Conservation (phyloP, 306 rosid genomes). For the Astragalus membranaceus region DNA sequence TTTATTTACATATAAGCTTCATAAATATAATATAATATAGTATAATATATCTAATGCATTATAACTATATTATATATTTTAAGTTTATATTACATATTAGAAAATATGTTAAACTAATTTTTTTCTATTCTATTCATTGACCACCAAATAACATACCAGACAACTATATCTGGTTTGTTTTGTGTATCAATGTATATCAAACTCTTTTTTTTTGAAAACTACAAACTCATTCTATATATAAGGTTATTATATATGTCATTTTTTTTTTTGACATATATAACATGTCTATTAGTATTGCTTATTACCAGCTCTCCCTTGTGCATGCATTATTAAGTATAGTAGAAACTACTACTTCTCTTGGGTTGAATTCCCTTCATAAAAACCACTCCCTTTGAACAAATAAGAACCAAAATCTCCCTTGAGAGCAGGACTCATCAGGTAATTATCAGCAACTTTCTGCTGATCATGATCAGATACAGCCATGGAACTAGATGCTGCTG, state of each 20-base stretch:
- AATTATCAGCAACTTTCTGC: not conserved
- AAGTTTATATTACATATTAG: too few species aligned
- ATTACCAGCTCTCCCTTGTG: not conserved
- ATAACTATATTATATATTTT: too few species aligned
- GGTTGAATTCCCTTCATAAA: not conserved
- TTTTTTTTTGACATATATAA: too few species aligned
- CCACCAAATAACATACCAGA: too few species aligned
- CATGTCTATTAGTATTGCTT: not conserved
- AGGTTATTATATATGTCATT: too few species aligned
- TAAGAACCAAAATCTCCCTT: conserved; percentile 10
- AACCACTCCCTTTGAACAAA: conserved; percentile 16
- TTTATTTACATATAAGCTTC: too few species aligned
- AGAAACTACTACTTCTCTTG: not conserved
- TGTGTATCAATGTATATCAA: not conserved
- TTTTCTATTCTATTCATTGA: not conserved
- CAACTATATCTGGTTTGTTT: too few species aligned
- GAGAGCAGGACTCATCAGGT: not conserved
- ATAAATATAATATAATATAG: too few species aligned
- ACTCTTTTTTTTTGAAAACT: too few species aligned
- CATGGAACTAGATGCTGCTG: not conserved
- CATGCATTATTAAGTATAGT: not conserved
- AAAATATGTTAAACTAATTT: too few species aligned
- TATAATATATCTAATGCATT: too few species aligned
- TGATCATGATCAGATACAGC: not conserved
- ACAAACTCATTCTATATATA: too few species aligned